Percentiles rank a stretch among this genome's conserved stretches.
Evolutionary conservation across 2,329 filamentous ascomycete genomes (phyloP).

Genomic region (Xylaria sp.): DNA sequence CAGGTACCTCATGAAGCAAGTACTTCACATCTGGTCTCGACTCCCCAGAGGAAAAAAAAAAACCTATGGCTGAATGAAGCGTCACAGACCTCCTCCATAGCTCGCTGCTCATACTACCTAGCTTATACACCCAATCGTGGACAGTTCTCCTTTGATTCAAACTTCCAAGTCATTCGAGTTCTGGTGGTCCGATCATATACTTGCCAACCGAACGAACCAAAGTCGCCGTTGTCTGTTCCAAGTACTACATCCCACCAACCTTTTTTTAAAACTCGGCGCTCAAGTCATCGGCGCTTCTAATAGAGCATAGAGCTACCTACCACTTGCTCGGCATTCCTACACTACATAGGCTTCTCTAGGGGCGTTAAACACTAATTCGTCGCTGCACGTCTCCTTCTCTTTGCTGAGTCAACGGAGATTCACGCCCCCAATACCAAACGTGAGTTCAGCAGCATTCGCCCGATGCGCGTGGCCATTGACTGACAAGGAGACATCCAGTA

Average conservation of each 20-base stretch:
- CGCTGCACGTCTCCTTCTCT: constrained; percentile 51
- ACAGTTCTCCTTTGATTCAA: constrained; percentile 10
- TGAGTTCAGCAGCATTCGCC: neutral
- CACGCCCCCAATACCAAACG: constrained; percentile 35
- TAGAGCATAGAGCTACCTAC: too few relatives aligned
- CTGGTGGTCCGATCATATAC: neutral
- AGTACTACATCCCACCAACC: constrained; percentile 8
- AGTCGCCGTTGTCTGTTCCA: constrained; percentile 2
- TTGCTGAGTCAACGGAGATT: constrained; percentile 53
- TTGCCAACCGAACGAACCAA: constrained; percentile 8
- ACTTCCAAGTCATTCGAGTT: neutral
- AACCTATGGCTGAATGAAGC: constrained; percentile 23
- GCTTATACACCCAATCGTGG: neutral
- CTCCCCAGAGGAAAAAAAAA: constrained; percentile 30
- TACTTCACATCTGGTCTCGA: neutral
- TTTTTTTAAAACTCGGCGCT: constrained; percentile 9
- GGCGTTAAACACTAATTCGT: constrained; percentile 5
- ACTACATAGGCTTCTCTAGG: neutral
- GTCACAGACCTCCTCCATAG: constrained; percentile 10
- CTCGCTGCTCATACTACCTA: neutral
- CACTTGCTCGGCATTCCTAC: neutral
- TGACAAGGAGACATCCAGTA: constrained; percentile 16
- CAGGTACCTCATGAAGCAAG: constrained; percentile 6
- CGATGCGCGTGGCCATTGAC: neutral
- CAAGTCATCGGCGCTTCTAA: constrained; percentile 24